Conservation (phyloP, 2,329 filamentous ascomycete genomes). For the Cercospora citrullina region DNA sequence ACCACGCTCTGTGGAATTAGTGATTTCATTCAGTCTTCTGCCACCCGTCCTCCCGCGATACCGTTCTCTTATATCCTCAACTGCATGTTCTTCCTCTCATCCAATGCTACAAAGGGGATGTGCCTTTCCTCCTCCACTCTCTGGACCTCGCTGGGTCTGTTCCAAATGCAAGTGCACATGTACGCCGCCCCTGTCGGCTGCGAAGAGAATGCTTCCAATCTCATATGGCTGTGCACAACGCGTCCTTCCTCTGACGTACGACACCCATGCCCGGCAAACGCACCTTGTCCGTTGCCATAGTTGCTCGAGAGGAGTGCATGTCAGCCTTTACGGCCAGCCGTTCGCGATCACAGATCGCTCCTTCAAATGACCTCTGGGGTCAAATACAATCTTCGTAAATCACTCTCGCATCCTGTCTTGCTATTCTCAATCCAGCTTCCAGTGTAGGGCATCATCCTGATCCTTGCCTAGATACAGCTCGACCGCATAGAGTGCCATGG, state of each 20-base stretch:
- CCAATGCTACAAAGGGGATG: slow-evolving; percentile 10
- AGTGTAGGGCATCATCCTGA: slow-evolving; percentile 79
- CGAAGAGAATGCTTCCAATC: slow-evolving; percentile 6
- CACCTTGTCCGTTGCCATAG: background rate
- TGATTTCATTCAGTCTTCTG: background rate
- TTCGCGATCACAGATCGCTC: background rate
- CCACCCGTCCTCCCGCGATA: background rate
- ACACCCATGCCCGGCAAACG: background rate
- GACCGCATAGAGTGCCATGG: slow-evolving; percentile 85
- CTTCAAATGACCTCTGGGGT: background rate
- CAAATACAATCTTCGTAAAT: background rate
- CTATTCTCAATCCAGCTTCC: slow-evolving; percentile 61
- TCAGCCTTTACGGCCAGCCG: background rate
- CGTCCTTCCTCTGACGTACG: background rate
- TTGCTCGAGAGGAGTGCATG: background rate
- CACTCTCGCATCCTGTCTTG: background rate
- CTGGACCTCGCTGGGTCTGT: background rate
- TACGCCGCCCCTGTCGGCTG: background rate
- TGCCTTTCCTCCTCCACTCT: background rate
- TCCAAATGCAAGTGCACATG: background rate
- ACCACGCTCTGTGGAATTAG: background rate
- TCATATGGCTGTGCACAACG: background rate
- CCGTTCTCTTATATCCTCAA: background rate
- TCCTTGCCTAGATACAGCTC: slow-evolving; percentile 85
- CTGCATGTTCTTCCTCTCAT: background rate